Base-by-base conservation (phyloP, 2,329 filamentous ascomycete species). In the Coleophoma crateriformis region DNA sequence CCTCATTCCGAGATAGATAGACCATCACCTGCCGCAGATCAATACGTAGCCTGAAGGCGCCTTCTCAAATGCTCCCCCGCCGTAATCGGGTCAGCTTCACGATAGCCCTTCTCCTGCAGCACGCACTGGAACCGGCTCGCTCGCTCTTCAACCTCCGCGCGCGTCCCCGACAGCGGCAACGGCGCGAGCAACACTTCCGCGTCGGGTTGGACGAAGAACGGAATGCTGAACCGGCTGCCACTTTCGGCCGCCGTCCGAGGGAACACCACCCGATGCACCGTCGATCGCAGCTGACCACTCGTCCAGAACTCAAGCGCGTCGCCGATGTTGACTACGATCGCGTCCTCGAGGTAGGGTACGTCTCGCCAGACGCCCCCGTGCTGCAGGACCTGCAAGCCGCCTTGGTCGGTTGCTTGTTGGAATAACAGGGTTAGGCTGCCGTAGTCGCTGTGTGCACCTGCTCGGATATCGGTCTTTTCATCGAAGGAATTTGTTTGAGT, bases 391-490 rank as follows among this genome's bases (percentile, higher is more conserved):
- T 67, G 65, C 37, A 67, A 51, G 2, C 65, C 64, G 3, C 63
- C 62, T 4, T 64, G 55, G 47, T 55, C 56, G 45, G 63, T 66
- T 14, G 19, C 19, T 15, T 44, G 41, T 33, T 44, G 41, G 50
- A 67, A 67, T 10, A 67, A 57, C 13, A 67, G 53, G 1, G 64
- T 65, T 13, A 67, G 46, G 45, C 52, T 58, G 17, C 64, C 65
- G 19, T 62, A 62, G 53, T 67, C 65, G 1, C 61, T 66, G 46
- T 67, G 64, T n/a, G 33, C 17, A 34, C 41, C 41, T 27, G 41
- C 41, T 44, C 41, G 11, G 5, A 33, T 44, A 8, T 44, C 41
- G n/a, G 15, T 20, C 13, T 27, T 13, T 14, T 44, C 41, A 17
- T 41, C 15, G 19, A 19, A 17, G 14, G 8, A 11, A 39, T 15